phyloP scores from a whole-genome alignment of 2,329 filamentous ascomycete genomes.

The Cadophora sp. region DNA sequence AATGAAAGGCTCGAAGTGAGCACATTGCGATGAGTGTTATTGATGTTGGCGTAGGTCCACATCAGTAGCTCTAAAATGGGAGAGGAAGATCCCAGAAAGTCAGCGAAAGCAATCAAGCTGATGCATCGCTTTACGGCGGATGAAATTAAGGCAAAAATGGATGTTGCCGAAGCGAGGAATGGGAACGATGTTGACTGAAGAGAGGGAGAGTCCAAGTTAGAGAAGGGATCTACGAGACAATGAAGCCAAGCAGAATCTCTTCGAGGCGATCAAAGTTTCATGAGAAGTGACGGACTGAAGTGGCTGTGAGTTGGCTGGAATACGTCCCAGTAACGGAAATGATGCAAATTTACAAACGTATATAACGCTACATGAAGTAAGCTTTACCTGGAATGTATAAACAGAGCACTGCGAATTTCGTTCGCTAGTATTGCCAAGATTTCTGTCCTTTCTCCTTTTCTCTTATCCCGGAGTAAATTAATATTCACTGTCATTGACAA shows the following conservation, averaged over 20 bases:
- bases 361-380: not conserved
- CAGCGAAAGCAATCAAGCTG: conserved; percentile 63
- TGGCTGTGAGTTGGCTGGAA: no score
- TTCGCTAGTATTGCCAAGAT: no score
- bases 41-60: conserved; percentile 53
- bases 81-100: conserved; percentile 54
- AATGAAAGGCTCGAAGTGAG: not conserved
- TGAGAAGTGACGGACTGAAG: not conserved
- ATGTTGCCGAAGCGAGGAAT: conserved; percentile 48
- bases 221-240: not conserved
- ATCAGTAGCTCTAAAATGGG: conserved; percentile 62
- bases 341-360: not conserved
- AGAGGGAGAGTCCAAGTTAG: not conserved
- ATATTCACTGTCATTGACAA: no score
- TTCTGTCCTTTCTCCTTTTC: no score
- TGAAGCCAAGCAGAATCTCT: not conserved
- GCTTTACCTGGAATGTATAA: no score
- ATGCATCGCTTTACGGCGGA: conserved; percentile 79
- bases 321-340: not conserved
- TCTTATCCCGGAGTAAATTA: no score
- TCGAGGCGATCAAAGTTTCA: not conserved
- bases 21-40: not conserved
- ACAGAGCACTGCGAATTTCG: no score
- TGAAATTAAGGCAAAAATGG: conserved; percentile 73
- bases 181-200: not conserved